A percentile compares a stretch with the other conserved stretches of the same genome.
Conservation (phyloP, 768 basidiomycete genomes). For the Lactifluus hygrophoroides region DNA sequence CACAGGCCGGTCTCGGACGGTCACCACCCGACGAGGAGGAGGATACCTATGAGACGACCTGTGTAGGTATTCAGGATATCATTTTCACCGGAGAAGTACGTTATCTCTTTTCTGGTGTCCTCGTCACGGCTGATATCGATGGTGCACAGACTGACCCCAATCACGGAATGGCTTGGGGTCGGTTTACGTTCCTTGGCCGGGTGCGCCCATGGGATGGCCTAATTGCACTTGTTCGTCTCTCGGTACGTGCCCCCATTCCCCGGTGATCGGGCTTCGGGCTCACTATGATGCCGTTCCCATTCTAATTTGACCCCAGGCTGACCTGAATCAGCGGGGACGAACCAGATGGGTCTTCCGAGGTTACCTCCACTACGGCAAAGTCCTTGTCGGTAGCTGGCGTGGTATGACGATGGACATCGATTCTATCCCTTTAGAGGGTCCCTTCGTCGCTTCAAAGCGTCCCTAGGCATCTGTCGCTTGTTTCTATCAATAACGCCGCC, state of each 20-base stretch:
- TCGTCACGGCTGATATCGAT: neutral
- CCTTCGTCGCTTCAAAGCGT: constrained; percentile 52
- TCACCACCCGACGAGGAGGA: constrained; percentile 26
- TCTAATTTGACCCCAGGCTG: constrained; percentile 1
- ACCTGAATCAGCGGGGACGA: constrained; percentile 11
- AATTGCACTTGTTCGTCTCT: constrained; percentile 29
- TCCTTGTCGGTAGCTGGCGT: constrained; percentile 70
- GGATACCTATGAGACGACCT: constrained; percentile 25
- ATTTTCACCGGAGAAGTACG: constrained; percentile 52
- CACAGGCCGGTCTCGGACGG: constrained; percentile 14
- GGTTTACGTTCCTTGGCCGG: constrained; percentile 30
- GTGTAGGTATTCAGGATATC: constrained; percentile 52
- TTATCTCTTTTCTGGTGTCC: neutral
- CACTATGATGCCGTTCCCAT: neutral
- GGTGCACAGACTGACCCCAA: constrained; percentile 38
- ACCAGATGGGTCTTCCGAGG: constrained; percentile 51
- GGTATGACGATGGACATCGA: constrained; percentile 36
- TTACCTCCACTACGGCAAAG: constrained; percentile 55
- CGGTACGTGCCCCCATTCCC: constrained; percentile 16
- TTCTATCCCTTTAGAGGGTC: constrained; percentile 49
- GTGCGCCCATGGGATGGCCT: constrained; percentile 33
- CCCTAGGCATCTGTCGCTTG: constrained; percentile 3
- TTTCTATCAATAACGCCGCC: too few species aligned
- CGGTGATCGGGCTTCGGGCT: neutral
- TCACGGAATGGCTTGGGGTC: constrained; percentile 32